Evolutionary conservation across 148 eudicot genomes (phyloP).

Genomic region (Arbutus unedo): DNA sequence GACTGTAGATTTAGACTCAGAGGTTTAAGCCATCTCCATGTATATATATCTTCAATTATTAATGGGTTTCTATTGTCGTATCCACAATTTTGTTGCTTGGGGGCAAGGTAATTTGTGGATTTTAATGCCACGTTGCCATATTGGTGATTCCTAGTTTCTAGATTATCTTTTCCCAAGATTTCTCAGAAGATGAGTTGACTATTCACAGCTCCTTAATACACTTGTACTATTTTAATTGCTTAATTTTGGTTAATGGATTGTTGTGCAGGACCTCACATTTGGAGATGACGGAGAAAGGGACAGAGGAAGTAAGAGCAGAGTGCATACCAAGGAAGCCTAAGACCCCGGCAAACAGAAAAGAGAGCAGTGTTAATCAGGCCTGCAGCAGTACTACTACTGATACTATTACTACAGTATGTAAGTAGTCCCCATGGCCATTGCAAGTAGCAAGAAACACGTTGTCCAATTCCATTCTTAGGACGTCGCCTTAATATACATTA

Average conservation of each 20-base stretch:
- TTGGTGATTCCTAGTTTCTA: background rate
- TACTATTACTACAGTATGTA: background rate
- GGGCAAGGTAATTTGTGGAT: background rate
- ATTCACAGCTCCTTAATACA: background rate
- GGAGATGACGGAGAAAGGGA: constrained; percentile 29
- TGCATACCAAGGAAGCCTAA: constrained; percentile 38
- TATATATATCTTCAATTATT: too few relatives aligned
- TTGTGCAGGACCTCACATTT: constrained; percentile 30
- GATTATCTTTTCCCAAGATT: constrained; percentile 1
- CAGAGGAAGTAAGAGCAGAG: constrained; percentile 29
- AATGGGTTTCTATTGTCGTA: too few relatives aligned
- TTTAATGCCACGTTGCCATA: background rate
- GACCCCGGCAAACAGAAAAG: background rate
- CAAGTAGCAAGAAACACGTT: background rate
- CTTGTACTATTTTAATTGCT: background rate
- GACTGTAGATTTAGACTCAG: too few relatives aligned
- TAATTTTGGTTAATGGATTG: background rate
- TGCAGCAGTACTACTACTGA: background rate
- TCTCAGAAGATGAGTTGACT: background rate
- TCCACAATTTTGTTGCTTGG: background rate
- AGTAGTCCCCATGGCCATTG: background rate
- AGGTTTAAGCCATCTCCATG: too few relatives aligned
- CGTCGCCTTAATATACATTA: background rate
- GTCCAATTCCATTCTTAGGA: background rate
- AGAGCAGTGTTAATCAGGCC: background rate